Evolutionary conservation across 345 rosid species (phyloP), one percentile per base, ranked within the genome.

Genomic region (Populus davidiana): DNA sequence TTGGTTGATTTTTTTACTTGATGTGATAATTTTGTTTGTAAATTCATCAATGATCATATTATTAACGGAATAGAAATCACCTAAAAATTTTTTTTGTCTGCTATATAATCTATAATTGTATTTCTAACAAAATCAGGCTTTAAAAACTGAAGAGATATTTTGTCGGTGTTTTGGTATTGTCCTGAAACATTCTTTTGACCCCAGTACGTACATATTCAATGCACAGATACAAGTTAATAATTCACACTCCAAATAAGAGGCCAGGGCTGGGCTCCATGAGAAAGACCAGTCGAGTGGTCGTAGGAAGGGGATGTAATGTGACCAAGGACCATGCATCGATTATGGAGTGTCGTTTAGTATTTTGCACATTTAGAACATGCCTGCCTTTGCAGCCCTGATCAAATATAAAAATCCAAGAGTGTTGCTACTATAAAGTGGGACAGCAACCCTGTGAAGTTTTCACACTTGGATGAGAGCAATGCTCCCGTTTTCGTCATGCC

Each of bases 171-270:
- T 33, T 33, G 36, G 36, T 33, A 33, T 33, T 33, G 36, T 33
- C 36, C 36, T 33, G 96, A 82, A 75, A 56, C 62, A n/a, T 20
- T 56, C 10, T 21, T n/a, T 56, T 9, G 47, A 43, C 5, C 63
- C 5, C 63, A 56, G 9, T n/a, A 0, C 27, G 5, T 59, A 25
- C 63, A n/a, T n/a, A 1, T 10, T 59, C 27, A n/a, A 59, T 13
- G 47, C 0, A 41, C 8, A 18, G n/a, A 18, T 18, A 7, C 7
- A 52, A 52, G 16, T 47, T 12, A 20, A 52, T 52, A 52, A 52
- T 18, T 2, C 23, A 21, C 5, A n/a, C 29, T 59, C 16, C 5
- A 0, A n/a, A 1, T n/a, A 59, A 11, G 63, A 59, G 29, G 63
- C 5, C 63, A 59, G 5, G 12, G 0, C 62, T 0, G 10, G 62